These are phyloP conservation scores for Cronartium quercuum DNA, from an alignment of 1,284 basidiomycete genomes.

Conservation along the genomic window DNA sequence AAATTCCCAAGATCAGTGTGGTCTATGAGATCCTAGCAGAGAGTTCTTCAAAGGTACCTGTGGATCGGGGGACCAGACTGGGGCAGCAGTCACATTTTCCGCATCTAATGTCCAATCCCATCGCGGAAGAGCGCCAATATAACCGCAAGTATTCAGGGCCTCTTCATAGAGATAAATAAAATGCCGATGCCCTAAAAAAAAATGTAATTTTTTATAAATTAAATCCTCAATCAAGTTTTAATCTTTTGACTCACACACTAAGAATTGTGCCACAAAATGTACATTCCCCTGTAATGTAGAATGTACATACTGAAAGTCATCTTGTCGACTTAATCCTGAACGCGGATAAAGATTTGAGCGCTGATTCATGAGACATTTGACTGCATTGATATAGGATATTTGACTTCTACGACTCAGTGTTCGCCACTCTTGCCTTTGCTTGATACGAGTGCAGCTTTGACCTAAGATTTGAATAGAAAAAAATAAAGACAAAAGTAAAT, in stretches of 20 bases:
- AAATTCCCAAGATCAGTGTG: background rate
- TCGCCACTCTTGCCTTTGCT: slow-evolving; percentile 26
- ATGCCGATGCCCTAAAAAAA: slow-evolving; percentile 35
- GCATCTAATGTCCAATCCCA: slow-evolving; percentile 35
- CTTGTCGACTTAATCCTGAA: slow-evolving; percentile 7
- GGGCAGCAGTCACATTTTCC: slow-evolving; percentile 8
- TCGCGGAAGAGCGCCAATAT: slow-evolving; percentile 6
- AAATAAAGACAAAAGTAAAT: no score
- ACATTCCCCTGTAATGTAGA: slow-evolving; percentile 7
- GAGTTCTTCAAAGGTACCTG: background rate
- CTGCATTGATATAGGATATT: slow-evolving; percentile 33
- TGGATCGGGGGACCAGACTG: slow-evolving; percentile 17
- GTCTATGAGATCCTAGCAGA: background rate
- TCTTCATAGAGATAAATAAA: slow-evolving; percentile 27
- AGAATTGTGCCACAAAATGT: slow-evolving; percentile 33
- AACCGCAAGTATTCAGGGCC: slow-evolving; percentile 18
- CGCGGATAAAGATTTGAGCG: slow-evolving; percentile 8
- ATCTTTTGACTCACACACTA: slow-evolving; percentile 11
- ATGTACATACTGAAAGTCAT: slow-evolving; percentile 37
- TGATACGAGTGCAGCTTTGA: slow-evolving; percentile 14
- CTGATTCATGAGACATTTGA: slow-evolving; percentile 26
- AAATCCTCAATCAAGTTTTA: background rate
- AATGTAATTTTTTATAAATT: no score
- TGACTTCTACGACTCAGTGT: slow-evolving; percentile 4
- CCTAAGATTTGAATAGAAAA: no score